Percentiles rank a stretch among this genome's conserved stretches.
These are phyloP conservation scores for Magnusiomyces sp. DNA, from an alignment of 1,139 yeast genomes.

Conservation along the genomic window DNA sequence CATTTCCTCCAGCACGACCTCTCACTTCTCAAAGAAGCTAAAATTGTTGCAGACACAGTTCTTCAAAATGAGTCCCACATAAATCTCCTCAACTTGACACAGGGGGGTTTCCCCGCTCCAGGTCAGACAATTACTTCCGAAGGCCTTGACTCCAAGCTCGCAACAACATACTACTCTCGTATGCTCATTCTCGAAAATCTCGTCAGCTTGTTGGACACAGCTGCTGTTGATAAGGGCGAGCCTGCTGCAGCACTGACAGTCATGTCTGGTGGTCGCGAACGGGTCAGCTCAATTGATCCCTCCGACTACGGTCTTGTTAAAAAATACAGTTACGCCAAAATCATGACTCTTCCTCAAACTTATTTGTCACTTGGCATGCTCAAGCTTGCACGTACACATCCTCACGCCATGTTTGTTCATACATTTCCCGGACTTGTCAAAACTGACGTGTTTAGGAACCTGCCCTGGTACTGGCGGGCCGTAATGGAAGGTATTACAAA, in stretches of 20 bases:
- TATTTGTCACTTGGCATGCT: constrained; percentile 20
- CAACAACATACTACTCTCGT: constrained; percentile 26
- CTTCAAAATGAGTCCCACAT: constrained; percentile 21
- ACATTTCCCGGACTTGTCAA: constrained; percentile 26
- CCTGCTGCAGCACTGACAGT: not conserved
- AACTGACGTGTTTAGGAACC: constrained; percentile 20
- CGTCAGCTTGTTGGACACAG: constrained; percentile 17
- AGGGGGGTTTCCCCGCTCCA: constrained; percentile 21
- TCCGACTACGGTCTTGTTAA: not conserved
- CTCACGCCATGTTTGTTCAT: constrained; percentile 24
- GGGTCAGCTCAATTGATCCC: not conserved
- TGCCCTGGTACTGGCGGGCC: constrained; percentile 5
- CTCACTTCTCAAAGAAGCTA: constrained; percentile 22
- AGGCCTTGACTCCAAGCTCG: constrained; percentile 25
- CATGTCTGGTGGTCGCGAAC: not conserved
- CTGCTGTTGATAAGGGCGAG: not conserved
- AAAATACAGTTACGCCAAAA: not conserved
- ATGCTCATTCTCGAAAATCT: constrained; percentile 23
- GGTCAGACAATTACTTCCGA: constrained; percentile 25
- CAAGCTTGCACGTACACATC: constrained; percentile 23
- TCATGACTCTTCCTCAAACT: constrained; percentile 11
- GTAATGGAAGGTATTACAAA: not conserved
- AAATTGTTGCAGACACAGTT: constrained; percentile 18
- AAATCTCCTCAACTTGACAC: constrained; percentile 24
- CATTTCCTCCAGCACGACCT: constrained; percentile 23